phyloP scores from a whole-genome alignment of 75 land plant genomes.

The Azolla pinnata region DNA sequence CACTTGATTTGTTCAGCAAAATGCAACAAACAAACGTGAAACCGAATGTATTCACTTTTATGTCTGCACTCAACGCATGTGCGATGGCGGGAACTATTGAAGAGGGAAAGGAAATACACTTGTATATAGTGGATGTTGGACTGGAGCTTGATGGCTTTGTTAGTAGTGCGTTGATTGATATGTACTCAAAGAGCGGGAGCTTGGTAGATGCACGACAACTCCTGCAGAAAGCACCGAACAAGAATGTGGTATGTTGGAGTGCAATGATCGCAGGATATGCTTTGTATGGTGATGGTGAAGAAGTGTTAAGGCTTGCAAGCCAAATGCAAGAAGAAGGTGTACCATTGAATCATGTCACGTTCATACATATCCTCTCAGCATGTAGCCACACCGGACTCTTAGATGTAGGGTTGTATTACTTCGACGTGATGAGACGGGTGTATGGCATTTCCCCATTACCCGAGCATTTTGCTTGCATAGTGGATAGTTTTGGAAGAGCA shows the following conservation, averaged over 20 bases:
- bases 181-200: conserved; percentile 16
- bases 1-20: conserved; percentile 5
- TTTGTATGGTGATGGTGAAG: conserved; percentile 3
- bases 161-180: conserved; percentile 8
- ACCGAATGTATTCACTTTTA: conserved; percentile 13
- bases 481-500: conserved; percentile 3
- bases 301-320: conserved; percentile 3
- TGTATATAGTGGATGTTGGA: neutral
- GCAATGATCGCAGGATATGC: conserved; percentile 16
- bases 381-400: conserved; percentile 13
- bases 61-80: conserved; percentile 10
- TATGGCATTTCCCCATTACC: neutral
- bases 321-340: conserved; percentile 1
- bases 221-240: neutral
- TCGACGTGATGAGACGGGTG: neutral
- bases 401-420: conserved; percentile 4
- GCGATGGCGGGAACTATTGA: neutral
- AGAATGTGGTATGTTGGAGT: conserved; percentile 9
- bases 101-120: conserved; percentile 2
- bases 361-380: conserved; percentile 9
- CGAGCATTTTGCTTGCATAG: conserved; percentile 4
- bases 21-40: conserved; percentile 5
- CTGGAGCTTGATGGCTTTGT: neutral
- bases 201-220: conserved; percentile 3
- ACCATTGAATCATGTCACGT: conserved; percentile 7